Evolutionary conservation across 257 asterid species (phyloP).

Genomic region (Sherardia arvensis): DNA sequence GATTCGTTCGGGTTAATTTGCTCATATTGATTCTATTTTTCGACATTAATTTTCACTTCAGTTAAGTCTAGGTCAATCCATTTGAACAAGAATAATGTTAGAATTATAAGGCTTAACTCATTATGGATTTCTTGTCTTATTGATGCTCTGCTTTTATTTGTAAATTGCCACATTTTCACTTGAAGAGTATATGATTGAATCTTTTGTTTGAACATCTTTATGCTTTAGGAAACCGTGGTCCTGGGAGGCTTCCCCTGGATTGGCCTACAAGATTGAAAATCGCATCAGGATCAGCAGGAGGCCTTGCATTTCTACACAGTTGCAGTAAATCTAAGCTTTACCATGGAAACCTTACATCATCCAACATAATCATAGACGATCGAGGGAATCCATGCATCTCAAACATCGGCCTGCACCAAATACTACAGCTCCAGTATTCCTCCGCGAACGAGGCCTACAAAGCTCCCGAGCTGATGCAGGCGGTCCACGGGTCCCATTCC

Average conservation of each 20-base stretch:
- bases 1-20: too few species aligned
- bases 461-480: constrained; percentile 18
- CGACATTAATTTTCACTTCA: too few species aligned
- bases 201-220: not conserved
- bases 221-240: constrained; percentile 30
- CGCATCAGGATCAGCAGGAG: constrained; percentile 31
- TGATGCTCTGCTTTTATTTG: not conserved
- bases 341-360: constrained; percentile 30
- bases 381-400: constrained; percentile 29
- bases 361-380: constrained; percentile 25
- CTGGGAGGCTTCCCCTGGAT: constrained; percentile 37
- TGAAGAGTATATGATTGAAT: too few species aligned
- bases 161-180: too few species aligned
- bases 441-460: constrained; percentile 19
- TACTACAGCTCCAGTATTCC: constrained; percentile 14
- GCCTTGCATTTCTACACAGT: constrained; percentile 25
- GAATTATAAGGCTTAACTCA: too few species aligned
- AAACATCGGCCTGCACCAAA: constrained; percentile 19
- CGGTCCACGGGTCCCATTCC: not conserved
- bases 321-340: constrained; percentile 23
- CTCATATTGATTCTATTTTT: too few species aligned
- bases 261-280: constrained; percentile 29
- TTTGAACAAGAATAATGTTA: too few species aligned
- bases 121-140: too few species aligned
- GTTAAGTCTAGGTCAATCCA: too few species aligned